Base-by-base conservation (phyloP, 1,284 basidiomycete genomes). In the Boletus hoseneyae region DNA sequence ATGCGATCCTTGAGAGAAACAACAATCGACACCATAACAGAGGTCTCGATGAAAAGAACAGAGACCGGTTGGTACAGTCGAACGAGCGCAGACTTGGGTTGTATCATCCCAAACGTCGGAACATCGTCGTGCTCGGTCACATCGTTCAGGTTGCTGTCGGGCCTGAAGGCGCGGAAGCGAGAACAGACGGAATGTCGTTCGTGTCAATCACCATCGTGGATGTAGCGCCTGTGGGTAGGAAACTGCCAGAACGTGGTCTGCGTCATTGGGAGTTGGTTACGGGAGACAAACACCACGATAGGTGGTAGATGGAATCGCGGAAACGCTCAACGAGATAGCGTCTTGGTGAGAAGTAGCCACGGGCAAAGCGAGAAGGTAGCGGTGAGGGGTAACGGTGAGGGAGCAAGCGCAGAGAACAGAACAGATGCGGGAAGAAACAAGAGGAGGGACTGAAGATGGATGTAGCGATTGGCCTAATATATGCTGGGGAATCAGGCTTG, bases 1-100 rank as follows among this genome's bases (percentile, higher is more conserved):
- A 61, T n/a, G 13, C 62, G 58, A 47, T 56, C 47, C 50, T 51
- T 59, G 47, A 66, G 60, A 0, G 45, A 45, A 13, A 52, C 47
- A 9, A 66, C 35, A 3, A 56, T 55, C 27, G 50, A 61, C 6
- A 45, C 48, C 6, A 58, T 36, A 27, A 40, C n/a, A 2, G 9
- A 2, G 4, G 11, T 2, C 27, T 29, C 2, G 27, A 9, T 7
- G 37, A 52, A 13, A 6, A 66, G 48, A 0, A 35, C 3, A 6
- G 16, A 6, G 32, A 58, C 46, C 19, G 57, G 11, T 18, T 43
- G 50, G 33, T 39, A 48, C n/a, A 63, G 32, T 49, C 39, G 15
- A 36, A 36, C 23, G 23, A 58, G 37, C 9, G 21, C 32, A 10
- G 40, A 33, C 21, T 36, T 62, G 18, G 50, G 43, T 29, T 50